phyloP scores from a whole-genome alignment of 1,284 basidiomycete species.

The Ceratobasidium sp. region DNA sequence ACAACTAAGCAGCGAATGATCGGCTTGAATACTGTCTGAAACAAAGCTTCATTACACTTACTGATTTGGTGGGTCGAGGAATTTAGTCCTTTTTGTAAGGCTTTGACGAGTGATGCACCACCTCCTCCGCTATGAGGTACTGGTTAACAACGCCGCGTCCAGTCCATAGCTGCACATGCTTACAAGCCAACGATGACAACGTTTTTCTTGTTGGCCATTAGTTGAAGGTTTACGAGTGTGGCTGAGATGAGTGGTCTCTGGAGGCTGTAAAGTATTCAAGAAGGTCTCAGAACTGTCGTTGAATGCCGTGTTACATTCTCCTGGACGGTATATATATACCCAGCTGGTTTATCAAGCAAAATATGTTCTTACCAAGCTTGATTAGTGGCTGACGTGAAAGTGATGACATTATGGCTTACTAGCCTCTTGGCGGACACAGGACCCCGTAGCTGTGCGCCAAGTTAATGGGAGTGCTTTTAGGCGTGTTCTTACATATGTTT shows the following conservation, averaged over 20 bases:
- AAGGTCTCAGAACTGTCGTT: not conserved
- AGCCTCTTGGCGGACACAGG: not conserved
- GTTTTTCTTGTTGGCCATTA: conserved; percentile 42
- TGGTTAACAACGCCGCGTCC: not conserved
- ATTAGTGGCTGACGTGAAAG: conserved; percentile 4
- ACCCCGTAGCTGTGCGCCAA: not conserved
- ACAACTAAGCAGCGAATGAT: conserved; percentile 47
- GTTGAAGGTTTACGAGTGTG: not conserved
- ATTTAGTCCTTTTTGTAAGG: conserved; percentile 22
- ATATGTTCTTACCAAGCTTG: not conserved
- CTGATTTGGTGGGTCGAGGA: conserved; percentile 24
- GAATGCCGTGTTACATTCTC: not conserved
- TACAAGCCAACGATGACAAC: conserved; percentile 48
- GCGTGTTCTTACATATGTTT: no score
- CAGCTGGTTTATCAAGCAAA: not conserved
- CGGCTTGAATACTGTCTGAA: not conserved
- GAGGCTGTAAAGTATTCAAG: not conserved
- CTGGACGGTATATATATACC: not conserved
- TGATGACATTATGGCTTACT: not conserved
- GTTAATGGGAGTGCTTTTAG: not conserved
- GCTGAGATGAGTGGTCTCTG: not conserved
- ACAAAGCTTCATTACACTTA: not conserved
- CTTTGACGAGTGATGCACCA: not conserved
- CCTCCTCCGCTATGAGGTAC: conserved; percentile 25
- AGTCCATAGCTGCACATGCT: not conserved